Base-by-base conservation (phyloP, 768 basidiomycete species). In the Xerocomus potaroensis region DNA sequence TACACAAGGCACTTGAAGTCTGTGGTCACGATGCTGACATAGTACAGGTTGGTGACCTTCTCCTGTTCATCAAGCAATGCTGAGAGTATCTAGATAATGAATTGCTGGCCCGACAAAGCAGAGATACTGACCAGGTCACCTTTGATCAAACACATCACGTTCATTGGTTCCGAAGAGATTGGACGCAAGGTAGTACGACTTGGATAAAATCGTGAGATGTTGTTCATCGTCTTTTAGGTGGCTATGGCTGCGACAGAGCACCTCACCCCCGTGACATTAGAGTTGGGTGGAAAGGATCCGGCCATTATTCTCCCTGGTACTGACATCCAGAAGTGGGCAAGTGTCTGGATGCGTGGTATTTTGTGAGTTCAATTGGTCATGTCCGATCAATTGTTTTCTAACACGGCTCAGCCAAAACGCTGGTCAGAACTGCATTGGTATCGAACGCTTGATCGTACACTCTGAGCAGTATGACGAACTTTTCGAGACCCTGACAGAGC, bases 391-490 rank as follows among this genome's bases (percentile, higher is more conserved):
- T 39, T 19, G 5, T 18, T 37, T 47, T 33, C 47, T 45, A 27
- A 35, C 30, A 33, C 15, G 38, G 14, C 19, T 22, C 59, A 93
- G 91, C 73, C 92, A 93, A 73, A 91, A 91, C 49, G 79, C 80
- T 41, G 94, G 94, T 18, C 95, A 97, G 69, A 97, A 97, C 59
- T 99, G 95, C 65, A 95, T 99, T 57, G 95, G 94, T 29, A 89
- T 94, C 52, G 95, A 99, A 65, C 81, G 93, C 2, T 77, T 98
- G 54, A 78, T 98, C 37, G 91, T 98, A 30, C 92, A 93, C 58
- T 61, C 71, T 0, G 74, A 75, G 0, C 84, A 91, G 57, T 87
- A 93, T 56, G 80, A 91, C 38, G 79, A 83, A 5, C 77, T 98
- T 40, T 77, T 83, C 54, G 70, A 72, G 3, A 74, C 81, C 18